Evolutionary conservation across 495 filamentous ascomycete genomes (phyloP).

Genomic region (Tuber calosporum): DNA sequence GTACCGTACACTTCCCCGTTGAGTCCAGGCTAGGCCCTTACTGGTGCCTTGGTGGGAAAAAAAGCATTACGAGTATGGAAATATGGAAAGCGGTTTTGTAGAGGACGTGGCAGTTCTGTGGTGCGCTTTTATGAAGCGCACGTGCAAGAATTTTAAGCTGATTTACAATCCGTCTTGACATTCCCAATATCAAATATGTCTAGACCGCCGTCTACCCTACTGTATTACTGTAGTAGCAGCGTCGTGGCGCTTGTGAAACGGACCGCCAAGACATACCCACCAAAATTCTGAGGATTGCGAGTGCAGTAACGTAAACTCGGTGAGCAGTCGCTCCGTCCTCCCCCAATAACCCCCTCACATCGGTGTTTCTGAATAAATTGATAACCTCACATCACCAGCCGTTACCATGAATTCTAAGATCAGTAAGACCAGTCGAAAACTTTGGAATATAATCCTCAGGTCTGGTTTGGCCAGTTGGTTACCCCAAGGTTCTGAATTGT

Average conservation of each 20-base stretch:
- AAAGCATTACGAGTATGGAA: not conserved
- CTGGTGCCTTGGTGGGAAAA: not conserved
- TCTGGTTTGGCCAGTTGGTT: not conserved
- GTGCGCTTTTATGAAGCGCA: not conserved
- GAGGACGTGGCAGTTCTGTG: not conserved
- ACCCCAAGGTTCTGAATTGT: not conserved
- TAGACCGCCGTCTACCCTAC: not conserved
- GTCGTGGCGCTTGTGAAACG: too few species aligned
- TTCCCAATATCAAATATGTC: not conserved
- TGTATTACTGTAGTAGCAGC: not conserved
- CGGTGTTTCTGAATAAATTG: too few species aligned
- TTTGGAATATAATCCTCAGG: not conserved
- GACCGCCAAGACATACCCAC: too few species aligned
- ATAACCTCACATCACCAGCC: too few species aligned
- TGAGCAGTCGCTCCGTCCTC: not conserved
- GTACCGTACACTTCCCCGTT: not conserved
- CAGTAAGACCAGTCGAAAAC: not conserved
- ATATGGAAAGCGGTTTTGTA: not conserved
- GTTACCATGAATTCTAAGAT: not conserved
- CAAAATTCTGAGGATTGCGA: too few species aligned
- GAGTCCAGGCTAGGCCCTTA: not conserved
- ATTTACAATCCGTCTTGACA: not conserved
- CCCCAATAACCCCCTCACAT: too few species aligned
- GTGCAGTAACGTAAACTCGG: too few species aligned
- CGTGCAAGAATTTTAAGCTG: not conserved